Percentiles rank a stretch among this genome's conserved stretches.
These are phyloP conservation scores for Fragilariopsis cylindrus DNA, from an alignment of 108 stramenopile species.

Conservation along the genomic window DNA sequence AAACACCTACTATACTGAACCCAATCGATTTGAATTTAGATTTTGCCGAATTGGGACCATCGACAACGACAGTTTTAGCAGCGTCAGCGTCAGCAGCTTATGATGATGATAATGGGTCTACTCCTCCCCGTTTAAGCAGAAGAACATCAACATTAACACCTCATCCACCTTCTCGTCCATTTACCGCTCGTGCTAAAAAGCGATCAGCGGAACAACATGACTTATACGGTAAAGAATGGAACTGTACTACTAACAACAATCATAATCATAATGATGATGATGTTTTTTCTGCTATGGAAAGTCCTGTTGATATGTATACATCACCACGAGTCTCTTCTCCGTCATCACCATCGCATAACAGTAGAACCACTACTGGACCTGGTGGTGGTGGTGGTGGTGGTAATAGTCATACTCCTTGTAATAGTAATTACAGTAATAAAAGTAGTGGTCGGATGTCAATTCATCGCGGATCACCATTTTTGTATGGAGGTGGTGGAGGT, in stretches of 20 bases:
- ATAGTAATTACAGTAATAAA: not conserved
- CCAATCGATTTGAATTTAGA: constrained; percentile 33
- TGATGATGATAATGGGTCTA: not conserved
- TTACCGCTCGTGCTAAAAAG: constrained; percentile 1
- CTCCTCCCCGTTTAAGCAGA: no score
- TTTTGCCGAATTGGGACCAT: not conserved
- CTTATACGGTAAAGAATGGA: constrained; percentile 10
- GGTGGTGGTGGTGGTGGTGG: not conserved
- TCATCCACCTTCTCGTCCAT: not conserved
- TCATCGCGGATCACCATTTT: not conserved
- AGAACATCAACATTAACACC: not conserved
- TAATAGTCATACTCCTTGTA: no score
- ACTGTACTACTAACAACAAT: constrained; percentile 5
- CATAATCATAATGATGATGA: constrained; percentile 31
- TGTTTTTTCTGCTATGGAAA: constrained; percentile 5
- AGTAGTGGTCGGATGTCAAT: not conserved
- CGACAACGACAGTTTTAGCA: not conserved
- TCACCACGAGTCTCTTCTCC: constrained; percentile 31
- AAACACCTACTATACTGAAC: constrained; percentile 20
- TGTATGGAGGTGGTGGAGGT: no score
- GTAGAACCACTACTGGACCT: not conserved
- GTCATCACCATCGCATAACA: constrained; percentile 8
- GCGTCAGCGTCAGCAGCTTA: not conserved
- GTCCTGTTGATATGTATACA: constrained; percentile 30
- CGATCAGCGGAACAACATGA: constrained; percentile 15